These are phyloP conservation scores for Pseudocercospora musae DNA, from an alignment of 2,329 filamentous ascomycete species.

Conservation along the genomic window DNA sequence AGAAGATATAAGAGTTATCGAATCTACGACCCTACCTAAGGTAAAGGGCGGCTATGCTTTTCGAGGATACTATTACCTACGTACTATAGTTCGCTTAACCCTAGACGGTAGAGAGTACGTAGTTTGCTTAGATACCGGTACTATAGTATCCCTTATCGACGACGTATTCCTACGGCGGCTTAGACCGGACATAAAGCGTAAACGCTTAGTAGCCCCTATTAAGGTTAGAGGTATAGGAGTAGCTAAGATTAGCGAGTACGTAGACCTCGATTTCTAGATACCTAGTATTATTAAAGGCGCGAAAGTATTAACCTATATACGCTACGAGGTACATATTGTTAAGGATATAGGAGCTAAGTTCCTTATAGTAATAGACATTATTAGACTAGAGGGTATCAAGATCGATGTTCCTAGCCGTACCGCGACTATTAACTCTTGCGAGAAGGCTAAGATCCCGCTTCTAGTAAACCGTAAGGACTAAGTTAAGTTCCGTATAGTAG, in stretches of 20 bases:
- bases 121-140: not conserved
- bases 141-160: not conserved
- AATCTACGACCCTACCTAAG: not conserved
- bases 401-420: not conserved
- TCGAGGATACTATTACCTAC: not conserved
- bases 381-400: not conserved
- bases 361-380: not conserved
- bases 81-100: not conserved
- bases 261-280: not conserved
- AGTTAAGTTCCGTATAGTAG: not conserved
- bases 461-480: not conserved
- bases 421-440: not conserved
- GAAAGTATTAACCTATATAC: not conserved
- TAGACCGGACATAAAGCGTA: not conserved
- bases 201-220: not conserved
- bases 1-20: not conserved
- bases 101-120: not conserved
- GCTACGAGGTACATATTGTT: not conserved
- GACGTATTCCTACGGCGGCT: not conserved
- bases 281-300: not conserved
- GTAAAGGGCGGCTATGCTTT: not conserved
- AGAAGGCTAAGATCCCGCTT: not conserved
- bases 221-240: not conserved
- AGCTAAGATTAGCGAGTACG: not conserved
- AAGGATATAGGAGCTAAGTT: not conserved